phyloP scores from a whole-genome alignment of 2,329 filamentous ascomycete genomes.

The Sarocladium strictum region DNA sequence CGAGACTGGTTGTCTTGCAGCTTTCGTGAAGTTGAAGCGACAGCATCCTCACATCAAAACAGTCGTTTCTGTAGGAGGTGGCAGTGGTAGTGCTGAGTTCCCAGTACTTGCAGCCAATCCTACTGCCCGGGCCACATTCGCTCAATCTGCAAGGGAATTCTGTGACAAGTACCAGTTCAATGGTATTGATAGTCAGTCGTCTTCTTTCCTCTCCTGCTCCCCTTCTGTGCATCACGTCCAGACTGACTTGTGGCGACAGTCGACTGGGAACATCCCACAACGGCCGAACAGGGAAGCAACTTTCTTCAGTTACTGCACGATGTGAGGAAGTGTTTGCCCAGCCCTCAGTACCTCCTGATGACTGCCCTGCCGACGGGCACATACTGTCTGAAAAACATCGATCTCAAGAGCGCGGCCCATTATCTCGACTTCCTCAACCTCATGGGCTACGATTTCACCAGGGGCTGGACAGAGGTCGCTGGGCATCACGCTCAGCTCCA shows the following conservation, averaged over 20 bases:
- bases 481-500: constrained; percentile 62
- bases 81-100: constrained; percentile 56
- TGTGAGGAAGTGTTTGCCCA: constrained; percentile 49
- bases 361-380: constrained; percentile 57
- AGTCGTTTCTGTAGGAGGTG: constrained; percentile 61
- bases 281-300: constrained; percentile 46
- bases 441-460: constrained; percentile 65
- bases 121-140: constrained; percentile 45
- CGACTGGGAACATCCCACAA: constrained; percentile 62
- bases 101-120: constrained; percentile 46
- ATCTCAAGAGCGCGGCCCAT: constrained; percentile 42
- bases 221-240: too few species aligned
- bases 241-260: constrained; percentile 33
- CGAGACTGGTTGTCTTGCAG: constrained; percentile 51
- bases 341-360: constrained; percentile 50
- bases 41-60: constrained; percentile 51
- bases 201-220: too few species aligned
- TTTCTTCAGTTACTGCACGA: constrained; percentile 50
- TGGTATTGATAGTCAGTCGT: constrained; percentile 53
- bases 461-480: constrained; percentile 53
- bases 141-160: constrained; percentile 44
- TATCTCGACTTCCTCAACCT: constrained; percentile 59
- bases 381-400: constrained; percentile 56
- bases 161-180: constrained; percentile 54
- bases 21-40: constrained; percentile 52